Percentiles rank a stretch among this genome's conserved stretches.
Evolutionary conservation across 2,329 filamentous ascomycete species (phyloP).

Genomic region (Drechslera avenae): DNA sequence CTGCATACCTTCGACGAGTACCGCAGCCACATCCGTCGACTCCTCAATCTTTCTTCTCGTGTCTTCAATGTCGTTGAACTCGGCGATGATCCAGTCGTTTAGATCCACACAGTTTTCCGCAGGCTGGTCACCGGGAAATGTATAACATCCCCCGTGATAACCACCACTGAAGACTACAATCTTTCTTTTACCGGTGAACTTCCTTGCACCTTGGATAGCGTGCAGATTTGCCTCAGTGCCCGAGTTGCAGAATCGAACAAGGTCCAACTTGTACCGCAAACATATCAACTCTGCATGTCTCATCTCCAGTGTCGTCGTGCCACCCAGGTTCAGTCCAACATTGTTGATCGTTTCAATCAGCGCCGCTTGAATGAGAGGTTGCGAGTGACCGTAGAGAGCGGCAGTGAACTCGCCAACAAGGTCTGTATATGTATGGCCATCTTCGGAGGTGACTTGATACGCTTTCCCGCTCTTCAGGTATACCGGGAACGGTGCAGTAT

Average conservation of each 20-base stretch:
- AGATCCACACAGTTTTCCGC: conserved; percentile 56
- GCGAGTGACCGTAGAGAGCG: conserved; percentile 38
- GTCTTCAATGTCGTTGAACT: conserved; percentile 64
- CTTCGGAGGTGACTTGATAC: conserved; percentile 36
- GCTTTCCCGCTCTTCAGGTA: conserved; percentile 37
- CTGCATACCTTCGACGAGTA: conserved; percentile 71
- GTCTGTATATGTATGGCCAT: conserved; percentile 40
- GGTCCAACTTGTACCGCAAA: conserved; percentile 27
- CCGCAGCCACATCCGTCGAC: conserved; percentile 60
- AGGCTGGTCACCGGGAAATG: conserved; percentile 48
- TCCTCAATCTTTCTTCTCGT: conserved; percentile 52
- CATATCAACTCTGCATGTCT: conserved; percentile 30
- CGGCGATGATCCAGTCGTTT: conserved; percentile 64
- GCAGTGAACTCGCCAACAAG: conserved; percentile 38
- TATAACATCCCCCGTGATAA: conserved; percentile 63
- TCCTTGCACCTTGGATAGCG: conserved; percentile 50
- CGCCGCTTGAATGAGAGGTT: conserved; percentile 29
- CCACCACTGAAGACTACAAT: conserved; percentile 56
- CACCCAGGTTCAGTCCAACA: conserved; percentile 44
- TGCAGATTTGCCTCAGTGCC: conserved; percentile 39
- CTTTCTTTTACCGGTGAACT: conserved; percentile 50
- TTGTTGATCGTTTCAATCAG: conserved; percentile 28
- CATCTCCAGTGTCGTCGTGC: conserved; percentile 27
- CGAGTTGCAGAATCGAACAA: conserved; percentile 36
- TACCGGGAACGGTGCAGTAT: conserved; percentile 47